Conservation (phyloP, 768 basidiomycete species). For the Chiua virens region DNA sequence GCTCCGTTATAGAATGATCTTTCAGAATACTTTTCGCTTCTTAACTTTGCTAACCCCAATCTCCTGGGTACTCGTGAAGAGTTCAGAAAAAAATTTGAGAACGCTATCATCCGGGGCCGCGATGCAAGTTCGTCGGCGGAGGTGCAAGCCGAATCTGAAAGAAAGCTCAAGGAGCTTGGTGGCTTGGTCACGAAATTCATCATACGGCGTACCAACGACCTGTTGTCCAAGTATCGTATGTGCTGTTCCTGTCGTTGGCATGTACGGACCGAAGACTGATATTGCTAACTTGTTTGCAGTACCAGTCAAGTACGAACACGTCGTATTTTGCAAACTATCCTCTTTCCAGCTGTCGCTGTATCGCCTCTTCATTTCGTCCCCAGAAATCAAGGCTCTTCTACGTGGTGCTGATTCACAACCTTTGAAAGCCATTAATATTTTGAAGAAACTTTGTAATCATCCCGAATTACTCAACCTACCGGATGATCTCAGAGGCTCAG, state of each 20-base stretch:
- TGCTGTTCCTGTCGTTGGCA: slow-evolving; percentile 14
- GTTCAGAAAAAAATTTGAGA: slow-evolving; percentile 95
- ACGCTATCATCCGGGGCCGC: slow-evolving; percentile 85
- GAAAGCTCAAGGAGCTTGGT: slow-evolving; percentile 89
- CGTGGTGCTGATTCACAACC: slow-evolving; percentile 89
- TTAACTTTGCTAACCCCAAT: slow-evolving; percentile 92
- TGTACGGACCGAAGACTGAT: background rate
- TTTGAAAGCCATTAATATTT: slow-evolving; percentile 91
- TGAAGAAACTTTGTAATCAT: slow-evolving; percentile 96
- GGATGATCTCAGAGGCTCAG: slow-evolving; percentile 78
- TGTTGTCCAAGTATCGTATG: slow-evolving; percentile 92
- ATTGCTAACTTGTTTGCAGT: slow-evolving; percentile 49
- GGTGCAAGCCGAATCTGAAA: slow-evolving; percentile 79
- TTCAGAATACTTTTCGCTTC: slow-evolving; percentile 90
- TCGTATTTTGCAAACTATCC: slow-evolving; percentile 89
- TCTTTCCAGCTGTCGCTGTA: slow-evolving; percentile 84
- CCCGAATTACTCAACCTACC: slow-evolving; percentile 88
- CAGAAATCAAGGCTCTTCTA: slow-evolving; percentile 87
- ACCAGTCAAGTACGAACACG: slow-evolving; percentile 98
- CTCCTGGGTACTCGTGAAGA: slow-evolving; percentile 86
- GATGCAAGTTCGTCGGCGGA: slow-evolving; percentile 82
- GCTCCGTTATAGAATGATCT: slow-evolving; percentile 71
- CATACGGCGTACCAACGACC: slow-evolving; percentile 90
- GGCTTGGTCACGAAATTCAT: slow-evolving; percentile 90
- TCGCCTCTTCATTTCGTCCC: slow-evolving; percentile 87